Conservation (phyloP, 768 basidiomycete species). For the Crassisporium funariophilum region DNA sequence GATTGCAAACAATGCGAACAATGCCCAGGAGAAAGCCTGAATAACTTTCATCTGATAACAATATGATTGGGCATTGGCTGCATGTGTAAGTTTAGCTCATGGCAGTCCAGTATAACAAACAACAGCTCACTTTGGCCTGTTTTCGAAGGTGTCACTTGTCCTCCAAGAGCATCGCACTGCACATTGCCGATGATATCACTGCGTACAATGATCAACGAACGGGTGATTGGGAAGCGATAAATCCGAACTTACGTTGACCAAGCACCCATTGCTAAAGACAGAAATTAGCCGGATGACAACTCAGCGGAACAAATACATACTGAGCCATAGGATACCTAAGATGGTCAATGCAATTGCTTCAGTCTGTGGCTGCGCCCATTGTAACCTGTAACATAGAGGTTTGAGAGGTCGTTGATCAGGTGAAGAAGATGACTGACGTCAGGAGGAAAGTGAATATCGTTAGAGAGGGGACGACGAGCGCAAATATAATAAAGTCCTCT, state of each 20-base stretch:
- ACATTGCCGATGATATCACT: conserved; percentile 71
- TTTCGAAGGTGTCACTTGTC: conserved; percentile 49
- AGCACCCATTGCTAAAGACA: conserved; percentile 63
- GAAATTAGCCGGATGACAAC: conserved; percentile 7
- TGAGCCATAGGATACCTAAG: conserved; percentile 67
- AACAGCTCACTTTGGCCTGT: conserved; percentile 52
- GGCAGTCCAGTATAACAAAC: background rate
- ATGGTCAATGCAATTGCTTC: conserved; percentile 59
- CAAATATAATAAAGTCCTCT: conserved; percentile 76
- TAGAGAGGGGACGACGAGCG: conserved; percentile 62
- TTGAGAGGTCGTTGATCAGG: background rate
- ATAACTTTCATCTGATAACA: conserved; percentile 84
- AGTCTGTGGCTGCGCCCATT: conserved; percentile 68
- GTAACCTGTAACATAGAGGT: conserved; percentile 44
- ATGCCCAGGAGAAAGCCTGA: conserved; percentile 77
- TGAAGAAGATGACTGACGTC: conserved; percentile 42
- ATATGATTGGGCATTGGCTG: conserved; percentile 57
- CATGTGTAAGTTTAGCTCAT: conserved; percentile 8
- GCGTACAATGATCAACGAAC: conserved; percentile 6
- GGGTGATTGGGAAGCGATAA: background rate
- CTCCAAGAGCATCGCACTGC: conserved; percentile 57
- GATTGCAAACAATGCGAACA: conserved; percentile 50
- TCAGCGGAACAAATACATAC: conserved; percentile 42
- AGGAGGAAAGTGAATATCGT: conserved; percentile 66
- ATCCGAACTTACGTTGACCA: conserved; percentile 62